A percentile compares a stretch with the other conserved stretches of the same genome.
Evolutionary conservation across 768 basidiomycete species (phyloP).

Genomic region (Hygrocybe punicea): DNA sequence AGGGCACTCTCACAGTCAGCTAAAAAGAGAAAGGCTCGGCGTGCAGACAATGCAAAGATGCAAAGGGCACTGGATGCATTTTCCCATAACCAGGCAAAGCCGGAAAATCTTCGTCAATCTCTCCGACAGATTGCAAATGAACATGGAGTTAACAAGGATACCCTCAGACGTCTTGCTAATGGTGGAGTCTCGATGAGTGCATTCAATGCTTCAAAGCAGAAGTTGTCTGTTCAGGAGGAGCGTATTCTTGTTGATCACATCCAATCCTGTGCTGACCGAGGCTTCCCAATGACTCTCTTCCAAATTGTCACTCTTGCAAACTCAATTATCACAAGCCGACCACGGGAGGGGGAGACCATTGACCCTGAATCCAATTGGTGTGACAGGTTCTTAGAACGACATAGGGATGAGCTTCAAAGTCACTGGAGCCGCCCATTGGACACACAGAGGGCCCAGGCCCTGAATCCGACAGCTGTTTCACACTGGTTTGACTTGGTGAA

Average conservation of each 20-base stretch:
- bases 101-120: no score
- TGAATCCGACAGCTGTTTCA: conserved; percentile 28
- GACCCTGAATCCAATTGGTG: conserved; percentile 32
- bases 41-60: no score
- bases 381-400: conserved; percentile 23
- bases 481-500: conserved; percentile 35
- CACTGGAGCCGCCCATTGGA: conserved; percentile 27
- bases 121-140: no score
- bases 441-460: conserved; percentile 14
- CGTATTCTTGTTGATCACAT: conserved; percentile 29
- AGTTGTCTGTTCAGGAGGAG: conserved; percentile 16
- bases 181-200: not conserved
- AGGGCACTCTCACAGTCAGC: no score
- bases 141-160: no score
- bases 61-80: no score
- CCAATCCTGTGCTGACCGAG: conserved; percentile 24
- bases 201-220: not conserved
- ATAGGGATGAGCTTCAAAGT: conserved; percentile 28
- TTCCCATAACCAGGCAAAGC: no score
- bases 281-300: conserved; percentile 18
- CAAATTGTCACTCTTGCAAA: conserved; percentile 25
- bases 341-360: conserved; percentile 15
- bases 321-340: conserved; percentile 17
- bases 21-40: no score
- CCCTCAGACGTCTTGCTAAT: no score